These are phyloP conservation scores for Colletotrichum karsti DNA, from an alignment of 2,329 filamentous ascomycete species.

Conservation along the genomic window DNA sequence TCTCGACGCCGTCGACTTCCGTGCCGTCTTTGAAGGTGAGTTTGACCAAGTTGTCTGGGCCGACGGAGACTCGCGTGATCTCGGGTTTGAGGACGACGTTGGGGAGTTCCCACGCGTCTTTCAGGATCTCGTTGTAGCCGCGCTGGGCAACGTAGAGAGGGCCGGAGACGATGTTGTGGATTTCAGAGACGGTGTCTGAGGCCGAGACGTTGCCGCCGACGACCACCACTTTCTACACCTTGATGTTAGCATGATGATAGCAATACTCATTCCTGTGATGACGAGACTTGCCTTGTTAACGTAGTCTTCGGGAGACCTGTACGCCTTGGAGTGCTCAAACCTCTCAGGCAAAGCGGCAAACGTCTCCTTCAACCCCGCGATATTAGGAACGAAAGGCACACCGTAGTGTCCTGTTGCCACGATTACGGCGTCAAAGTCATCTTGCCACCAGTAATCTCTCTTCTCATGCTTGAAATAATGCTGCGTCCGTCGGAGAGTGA, in stretches of 20 bases:
- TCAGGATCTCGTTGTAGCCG: constrained; percentile 51
- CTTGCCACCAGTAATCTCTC: constrained; percentile 49
- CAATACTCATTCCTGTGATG: constrained; percentile 15
- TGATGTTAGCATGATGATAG: background rate
- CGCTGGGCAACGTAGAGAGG: constrained; percentile 59
- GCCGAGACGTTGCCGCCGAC: constrained; percentile 67
- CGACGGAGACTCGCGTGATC: constrained; percentile 47
- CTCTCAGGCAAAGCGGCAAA: constrained; percentile 43
- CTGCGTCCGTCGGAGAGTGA: constrained; percentile 55
- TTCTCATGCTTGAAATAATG: constrained; percentile 45
- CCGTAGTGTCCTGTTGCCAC: constrained; percentile 51
- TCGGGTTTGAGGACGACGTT: constrained; percentile 51
- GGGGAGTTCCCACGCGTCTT: constrained; percentile 64
- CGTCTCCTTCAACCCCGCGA: constrained; percentile 48
- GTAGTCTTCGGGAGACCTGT: constrained; percentile 37
- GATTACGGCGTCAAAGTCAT: constrained; percentile 49
- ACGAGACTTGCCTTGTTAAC: constrained; percentile 27
- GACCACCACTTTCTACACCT: constrained; percentile 56
- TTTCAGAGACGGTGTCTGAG: constrained; percentile 62
- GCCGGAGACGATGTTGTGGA: constrained; percentile 52
- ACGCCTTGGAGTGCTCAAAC: constrained; percentile 50
- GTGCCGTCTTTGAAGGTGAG: constrained; percentile 59
- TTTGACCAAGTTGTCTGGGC: constrained; percentile 44
- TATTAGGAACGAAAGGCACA: constrained; percentile 47
- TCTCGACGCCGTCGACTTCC: constrained; percentile 56